A percentile compares a stretch with the other conserved stretches of the same genome.
Conservation (phyloP, 352 stramenopile genomes). For the Globisporangium barbulae region DNA sequence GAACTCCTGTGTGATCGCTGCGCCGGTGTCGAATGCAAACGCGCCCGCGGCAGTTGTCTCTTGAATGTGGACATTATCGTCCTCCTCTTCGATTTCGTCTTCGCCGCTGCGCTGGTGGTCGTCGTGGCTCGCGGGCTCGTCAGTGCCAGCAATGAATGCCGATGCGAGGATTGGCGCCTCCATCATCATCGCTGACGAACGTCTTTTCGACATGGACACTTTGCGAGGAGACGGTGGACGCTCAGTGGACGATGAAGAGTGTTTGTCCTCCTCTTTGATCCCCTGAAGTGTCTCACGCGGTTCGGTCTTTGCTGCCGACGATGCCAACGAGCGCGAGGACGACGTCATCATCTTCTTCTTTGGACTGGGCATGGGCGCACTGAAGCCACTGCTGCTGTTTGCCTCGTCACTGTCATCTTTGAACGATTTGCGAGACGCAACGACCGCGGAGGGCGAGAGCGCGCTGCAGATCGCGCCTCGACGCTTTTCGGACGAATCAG, state of each 20-base stretch:
- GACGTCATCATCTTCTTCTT: constrained; percentile 13
- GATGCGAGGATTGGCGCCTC: constrained; percentile 69
- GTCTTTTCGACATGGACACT: constrained; percentile 16
- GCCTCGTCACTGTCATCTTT: constrained; percentile 11
- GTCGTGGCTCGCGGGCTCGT: constrained; percentile 22
- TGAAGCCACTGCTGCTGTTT: constrained; percentile 12
- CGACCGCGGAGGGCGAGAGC: constrained; percentile 9
- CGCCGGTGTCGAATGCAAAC: constrained; percentile 54
- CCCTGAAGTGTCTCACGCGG: constrained; percentile 30
- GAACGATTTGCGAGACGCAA: constrained; percentile 21
- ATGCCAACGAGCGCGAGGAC: neutral
- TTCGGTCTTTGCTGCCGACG: neutral
- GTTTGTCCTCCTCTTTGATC: constrained; percentile 38
- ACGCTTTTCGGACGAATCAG: constrained; percentile 25
- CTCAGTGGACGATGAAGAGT: constrained; percentile 1
- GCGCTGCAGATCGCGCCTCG: constrained; percentile 11
- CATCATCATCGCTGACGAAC: constrained; percentile 14
- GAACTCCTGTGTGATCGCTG: constrained; percentile 65
- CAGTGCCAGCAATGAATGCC: constrained; percentile 18
- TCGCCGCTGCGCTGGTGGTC: constrained; percentile 11
- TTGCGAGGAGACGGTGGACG: constrained; percentile 20
- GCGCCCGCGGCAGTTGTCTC: constrained; percentile 3
- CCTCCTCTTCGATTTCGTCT: constrained; percentile 5
- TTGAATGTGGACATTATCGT: constrained; percentile 7
- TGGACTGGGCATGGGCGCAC: constrained; percentile 10